Evolutionary conservation across 441 rosid species (phyloP), one percentile per base, ranked within the genome.

Genomic region (Dalechampia spathulata): DNA sequence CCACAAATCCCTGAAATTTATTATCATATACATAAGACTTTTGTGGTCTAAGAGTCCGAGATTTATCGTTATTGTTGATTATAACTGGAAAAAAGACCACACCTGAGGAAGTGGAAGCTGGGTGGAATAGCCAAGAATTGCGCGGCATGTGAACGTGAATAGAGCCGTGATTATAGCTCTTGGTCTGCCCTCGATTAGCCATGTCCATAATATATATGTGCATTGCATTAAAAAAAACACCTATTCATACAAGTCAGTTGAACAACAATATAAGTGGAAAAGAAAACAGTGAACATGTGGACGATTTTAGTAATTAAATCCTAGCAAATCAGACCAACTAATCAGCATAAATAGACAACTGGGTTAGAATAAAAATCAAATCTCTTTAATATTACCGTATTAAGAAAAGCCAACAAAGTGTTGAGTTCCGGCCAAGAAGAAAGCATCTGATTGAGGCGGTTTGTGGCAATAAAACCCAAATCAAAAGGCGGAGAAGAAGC

Each of bases 91-190:
- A 6, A 10, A 1, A 8, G 34, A 11, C n/a, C n/a, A n/a, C n/a
- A 91, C 99, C 92, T 82, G 78, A 17, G 99, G 99, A 32, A 93
- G 65, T 21, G 99, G 99, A 34, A 93, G 97, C 70, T 93, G 99
- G 3, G 99, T 93, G 23, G 96, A 61, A 78, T 82, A 93, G 55
- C 99, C 99, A 12, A 93, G 92, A 60, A 87, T 83, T 44, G 96
- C 97, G 0, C 97, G 93, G 76, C 93, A 93, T 28, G 97, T 93
- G 78, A 93, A 89, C 99, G 87, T 93, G 83, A 93, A 93, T n/a
- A 86, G 55, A 9, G 97, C 73, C n/a, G 97, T 58, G 40, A 89
- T 89, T 37, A 95, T 79, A 7, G 97, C 83, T 58, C 99, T 68
- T 6, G 95, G 79, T 41, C 97, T 64, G 23, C 97, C 95, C 70